Evolutionary conservation across 148 eudicot genomes (phyloP).

Genomic region (Rhododendron mucronatum): DNA sequence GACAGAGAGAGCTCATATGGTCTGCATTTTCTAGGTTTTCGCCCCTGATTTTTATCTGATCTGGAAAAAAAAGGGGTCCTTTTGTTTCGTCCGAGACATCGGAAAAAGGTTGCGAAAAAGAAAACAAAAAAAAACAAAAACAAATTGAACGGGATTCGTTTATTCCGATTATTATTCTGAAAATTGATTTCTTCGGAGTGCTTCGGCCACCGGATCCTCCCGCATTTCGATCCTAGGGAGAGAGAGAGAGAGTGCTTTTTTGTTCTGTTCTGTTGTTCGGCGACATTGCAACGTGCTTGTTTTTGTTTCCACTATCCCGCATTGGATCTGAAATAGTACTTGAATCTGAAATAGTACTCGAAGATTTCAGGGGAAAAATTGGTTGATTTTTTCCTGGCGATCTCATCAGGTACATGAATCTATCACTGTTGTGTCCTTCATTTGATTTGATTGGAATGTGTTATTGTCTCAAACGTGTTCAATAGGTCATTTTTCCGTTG

Average conservation of each 20-base stretch:
- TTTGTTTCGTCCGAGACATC: slow-evolving; percentile 11
- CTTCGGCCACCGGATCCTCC: slow-evolving; percentile 9
- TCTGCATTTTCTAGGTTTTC: slow-evolving; percentile 7
- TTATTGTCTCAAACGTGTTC: background rate
- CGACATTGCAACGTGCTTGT: slow-evolving; percentile 15
- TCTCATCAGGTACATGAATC: slow-evolving; percentile 1
- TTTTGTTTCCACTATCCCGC: background rate
- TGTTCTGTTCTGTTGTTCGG: slow-evolving; percentile 5
- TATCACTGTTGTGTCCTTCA: background rate
- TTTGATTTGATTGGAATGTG: background rate
- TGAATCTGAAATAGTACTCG: background rate
- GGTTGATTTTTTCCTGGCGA: background rate
- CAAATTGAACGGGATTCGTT: background rate
- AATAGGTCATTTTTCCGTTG: background rate
- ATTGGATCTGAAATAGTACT: slow-evolving; percentile 1
- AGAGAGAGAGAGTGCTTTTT: background rate
- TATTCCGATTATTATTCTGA: background rate
- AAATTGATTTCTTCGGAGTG: slow-evolving; percentile 2
- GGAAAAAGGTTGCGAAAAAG: background rate
- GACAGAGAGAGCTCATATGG: background rate
- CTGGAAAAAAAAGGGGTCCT: background rate
- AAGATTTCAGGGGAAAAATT: background rate
- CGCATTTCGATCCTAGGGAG: slow-evolving; percentile 3
- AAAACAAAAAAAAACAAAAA: background rate
- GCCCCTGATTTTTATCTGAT: slow-evolving; percentile 7